These are phyloP conservation scores for Aspergillus quadricinctus DNA, from an alignment of 2,329 filamentous ascomycete species.

Conservation along the genomic window DNA sequence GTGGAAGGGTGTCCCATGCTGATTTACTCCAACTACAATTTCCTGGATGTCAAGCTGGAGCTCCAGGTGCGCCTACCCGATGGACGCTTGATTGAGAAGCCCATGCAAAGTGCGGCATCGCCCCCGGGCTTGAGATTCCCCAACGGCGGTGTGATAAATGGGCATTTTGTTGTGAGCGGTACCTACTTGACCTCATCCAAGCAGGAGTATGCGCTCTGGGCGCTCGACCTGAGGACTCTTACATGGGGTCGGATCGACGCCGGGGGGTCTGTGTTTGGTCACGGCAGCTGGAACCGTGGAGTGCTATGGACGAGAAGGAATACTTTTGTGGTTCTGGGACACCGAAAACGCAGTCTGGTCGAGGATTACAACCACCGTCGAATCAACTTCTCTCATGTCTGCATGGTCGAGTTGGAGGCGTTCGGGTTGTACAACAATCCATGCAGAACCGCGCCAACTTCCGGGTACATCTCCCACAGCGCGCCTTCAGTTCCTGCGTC, in stretches of 20 bases:
- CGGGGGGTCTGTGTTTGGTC: slow-evolving; percentile 87
- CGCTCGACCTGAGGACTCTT: slow-evolving; percentile 78
- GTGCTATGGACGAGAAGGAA: slow-evolving; percentile 91
- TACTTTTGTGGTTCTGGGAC: slow-evolving; percentile 91
- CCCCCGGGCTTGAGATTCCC: slow-evolving; percentile 92
- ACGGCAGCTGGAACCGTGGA: slow-evolving; percentile 96
- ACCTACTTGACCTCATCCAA: slow-evolving; percentile 97
- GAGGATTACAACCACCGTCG: slow-evolving; percentile 98
- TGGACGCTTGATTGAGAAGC: slow-evolving; percentile 76
- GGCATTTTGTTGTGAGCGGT: slow-evolving; percentile 93
- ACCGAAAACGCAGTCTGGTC: slow-evolving; percentile 86
- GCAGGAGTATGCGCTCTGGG: slow-evolving; percentile 97
- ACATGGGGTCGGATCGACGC: slow-evolving; percentile 97
- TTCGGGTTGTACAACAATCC: slow-evolving; percentile 98
- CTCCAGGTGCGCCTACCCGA: slow-evolving; percentile 83
- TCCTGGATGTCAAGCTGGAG: slow-evolving; percentile 93
- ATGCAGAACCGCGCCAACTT: slow-evolving; percentile 69
- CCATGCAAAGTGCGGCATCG: slow-evolving; percentile 76
- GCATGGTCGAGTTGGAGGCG: slow-evolving; percentile 93
- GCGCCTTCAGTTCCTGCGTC: slow-evolving; percentile 59
- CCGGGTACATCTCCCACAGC: slow-evolving; percentile 80
- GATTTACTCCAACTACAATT: slow-evolving; percentile 99
- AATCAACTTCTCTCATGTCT: slow-evolving; percentile 96
- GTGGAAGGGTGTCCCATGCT: slow-evolving; percentile 65
- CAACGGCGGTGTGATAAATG: slow-evolving; percentile 92